phyloP scores from a whole-genome alignment of 352 stramenopile species.

The Phytophthora uliginosa region DNA sequence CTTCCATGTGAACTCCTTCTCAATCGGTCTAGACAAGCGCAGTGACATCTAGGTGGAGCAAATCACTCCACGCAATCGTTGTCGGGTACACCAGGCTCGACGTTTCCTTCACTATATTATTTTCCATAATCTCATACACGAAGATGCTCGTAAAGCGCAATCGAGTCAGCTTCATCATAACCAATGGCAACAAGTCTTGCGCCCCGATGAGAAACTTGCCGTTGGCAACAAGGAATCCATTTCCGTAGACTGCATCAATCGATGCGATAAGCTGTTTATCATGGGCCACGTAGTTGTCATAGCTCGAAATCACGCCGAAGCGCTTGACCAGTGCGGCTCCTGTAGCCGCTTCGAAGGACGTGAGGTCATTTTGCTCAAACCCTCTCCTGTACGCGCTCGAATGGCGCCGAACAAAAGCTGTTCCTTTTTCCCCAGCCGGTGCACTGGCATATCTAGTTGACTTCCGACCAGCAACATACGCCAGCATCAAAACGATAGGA shows the following conservation, averaged over 20 bases:
- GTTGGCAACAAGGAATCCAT: slow-evolving; percentile 49
- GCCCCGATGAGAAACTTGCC: slow-evolving; percentile 44
- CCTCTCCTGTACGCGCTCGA: slow-evolving; percentile 20
- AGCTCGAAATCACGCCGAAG: slow-evolving; percentile 28
- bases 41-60: slow-evolving; percentile 29
- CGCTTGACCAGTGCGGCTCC: slow-evolving; percentile 32
- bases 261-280: slow-evolving; percentile 32
- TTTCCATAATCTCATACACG: slow-evolving; percentile 31
- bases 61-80: slow-evolving; percentile 40
- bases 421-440: neutral
- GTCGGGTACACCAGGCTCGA: slow-evolving; percentile 40
- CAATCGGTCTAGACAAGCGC: slow-evolving; percentile 12
- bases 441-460: slow-evolving; percentile 6
- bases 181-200: slow-evolving; percentile 36
- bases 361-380: slow-evolving; percentile 16
- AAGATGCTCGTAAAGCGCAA: slow-evolving; percentile 50
- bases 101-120: slow-evolving; percentile 28
- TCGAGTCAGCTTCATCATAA: slow-evolving; percentile 48
- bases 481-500: slow-evolving; percentile 28
- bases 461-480: slow-evolving; percentile 32
- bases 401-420: neutral
- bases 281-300: slow-evolving; percentile 33
- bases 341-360: slow-evolving; percentile 33
- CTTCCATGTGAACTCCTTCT: neutral
- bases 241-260: slow-evolving; percentile 49